Percentiles rank a stretch among this genome's conserved stretches.
These are phyloP conservation scores for Pyracantha coccinea DNA, from an alignment of 331 rosid species.

Conservation along the genomic window DNA sequence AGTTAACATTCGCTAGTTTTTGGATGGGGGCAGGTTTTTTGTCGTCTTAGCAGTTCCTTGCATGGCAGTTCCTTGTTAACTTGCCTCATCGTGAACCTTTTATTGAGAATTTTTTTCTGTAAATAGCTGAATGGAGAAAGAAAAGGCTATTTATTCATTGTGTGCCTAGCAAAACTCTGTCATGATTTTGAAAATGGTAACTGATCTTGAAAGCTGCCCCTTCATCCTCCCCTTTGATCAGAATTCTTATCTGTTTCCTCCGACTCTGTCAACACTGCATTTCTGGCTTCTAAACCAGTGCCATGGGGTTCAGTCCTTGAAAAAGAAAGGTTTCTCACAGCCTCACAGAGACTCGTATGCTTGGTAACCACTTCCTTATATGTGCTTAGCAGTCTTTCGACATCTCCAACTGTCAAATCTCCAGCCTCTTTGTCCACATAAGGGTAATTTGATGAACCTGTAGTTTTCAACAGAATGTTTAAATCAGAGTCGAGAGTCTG, in stretches of 20 bases:
- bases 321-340: slow-evolving; percentile 27
- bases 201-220: background rate
- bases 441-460: slow-evolving; percentile 39
- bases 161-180: background rate
- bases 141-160: background rate
- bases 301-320: slow-evolving; percentile 31
- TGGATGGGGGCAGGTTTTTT: background rate
- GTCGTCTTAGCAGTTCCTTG: background rate
- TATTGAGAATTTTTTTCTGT: background rate
- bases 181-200: background rate
- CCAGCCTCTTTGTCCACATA: slow-evolving; percentile 50
- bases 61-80: too few species aligned
- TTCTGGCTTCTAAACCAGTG: slow-evolving; percentile 11
- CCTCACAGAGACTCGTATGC: slow-evolving; percentile 34
- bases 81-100: background rate
- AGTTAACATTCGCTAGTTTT: background rate
- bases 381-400: slow-evolving; percentile 34
- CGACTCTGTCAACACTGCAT: background rate
- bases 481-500: background rate
- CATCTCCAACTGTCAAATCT: slow-evolving; percentile 46
- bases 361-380: slow-evolving; percentile 53
- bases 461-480: slow-evolving; percentile 1
- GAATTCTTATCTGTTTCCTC: background rate
- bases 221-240: background rate
- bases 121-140: background rate